These are phyloP conservation scores for Fistulinella cinereoalba DNA, from an alignment of 1,284 basidiomycete genomes.

Conservation along the genomic window DNA sequence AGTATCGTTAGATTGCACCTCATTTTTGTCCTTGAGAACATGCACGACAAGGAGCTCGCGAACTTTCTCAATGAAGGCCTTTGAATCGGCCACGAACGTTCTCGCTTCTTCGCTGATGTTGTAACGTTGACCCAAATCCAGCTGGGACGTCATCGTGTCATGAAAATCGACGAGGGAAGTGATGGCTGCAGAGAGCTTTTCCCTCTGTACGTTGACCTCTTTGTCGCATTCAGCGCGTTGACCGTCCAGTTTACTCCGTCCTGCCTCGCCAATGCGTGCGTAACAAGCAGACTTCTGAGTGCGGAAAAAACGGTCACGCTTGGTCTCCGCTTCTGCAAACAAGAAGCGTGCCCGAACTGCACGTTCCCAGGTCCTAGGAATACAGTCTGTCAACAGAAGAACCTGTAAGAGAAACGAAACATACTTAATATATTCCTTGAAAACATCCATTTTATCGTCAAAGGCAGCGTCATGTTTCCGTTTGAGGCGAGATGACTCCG, in stretches of 20 bases:
- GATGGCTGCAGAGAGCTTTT: slow-evolving; percentile 29
- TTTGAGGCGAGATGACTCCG: slow-evolving; percentile 20
- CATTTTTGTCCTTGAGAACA: slow-evolving; percentile 17
- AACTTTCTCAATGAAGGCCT: slow-evolving; percentile 23
- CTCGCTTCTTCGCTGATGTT: slow-evolving; percentile 18
- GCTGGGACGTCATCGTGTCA: slow-evolving; percentile 17
- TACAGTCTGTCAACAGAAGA: background rate
- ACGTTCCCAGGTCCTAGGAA: slow-evolving; percentile 30
- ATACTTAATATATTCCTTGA: slow-evolving; percentile 33
- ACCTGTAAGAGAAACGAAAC: background rate
- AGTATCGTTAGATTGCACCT: background rate
- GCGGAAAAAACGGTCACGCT: slow-evolving; percentile 29
- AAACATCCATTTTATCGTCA: slow-evolving; percentile 24
- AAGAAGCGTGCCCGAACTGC: slow-evolving; percentile 25
- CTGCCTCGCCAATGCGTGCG: slow-evolving; percentile 30
- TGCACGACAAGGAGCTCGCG: slow-evolving; percentile 24
- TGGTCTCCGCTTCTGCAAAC: slow-evolving; percentile 28
- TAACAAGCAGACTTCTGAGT: slow-evolving; percentile 32
- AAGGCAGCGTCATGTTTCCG: slow-evolving; percentile 22
- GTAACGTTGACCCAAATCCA: slow-evolving; percentile 32
- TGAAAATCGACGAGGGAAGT: slow-evolving; percentile 24
- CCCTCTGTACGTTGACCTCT: slow-evolving; percentile 20
- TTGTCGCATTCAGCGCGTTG: slow-evolving; percentile 29
- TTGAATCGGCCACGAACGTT: slow-evolving; percentile 27
- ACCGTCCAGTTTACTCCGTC: slow-evolving; percentile 27